These are phyloP conservation scores for Suillus placidus DNA, from an alignment of 768 basidiomycete genomes.

Conservation along the genomic window DNA sequence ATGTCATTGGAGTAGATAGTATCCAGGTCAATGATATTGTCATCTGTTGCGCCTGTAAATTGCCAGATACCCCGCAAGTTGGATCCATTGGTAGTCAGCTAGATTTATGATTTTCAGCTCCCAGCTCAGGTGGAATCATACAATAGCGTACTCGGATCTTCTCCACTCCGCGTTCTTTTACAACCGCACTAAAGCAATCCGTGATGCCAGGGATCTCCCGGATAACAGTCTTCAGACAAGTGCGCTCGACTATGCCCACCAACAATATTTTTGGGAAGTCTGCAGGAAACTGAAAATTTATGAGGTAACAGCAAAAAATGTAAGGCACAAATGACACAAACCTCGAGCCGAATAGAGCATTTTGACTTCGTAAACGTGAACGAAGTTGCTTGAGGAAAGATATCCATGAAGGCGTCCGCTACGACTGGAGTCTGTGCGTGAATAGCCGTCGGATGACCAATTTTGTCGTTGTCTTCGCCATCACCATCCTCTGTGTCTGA, in stretches of 20 bases:
- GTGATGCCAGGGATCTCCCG: slow-evolving; percentile 89
- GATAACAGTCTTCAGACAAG: slow-evolving; percentile 81
- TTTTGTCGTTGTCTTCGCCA: slow-evolving; percentile 23
- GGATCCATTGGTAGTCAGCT: slow-evolving; percentile 91
- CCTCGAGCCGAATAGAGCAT: slow-evolving; percentile 85
- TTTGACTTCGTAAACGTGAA: slow-evolving; percentile 68
- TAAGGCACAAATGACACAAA: slow-evolving; percentile 32
- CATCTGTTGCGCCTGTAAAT: slow-evolving; percentile 54
- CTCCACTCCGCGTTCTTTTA: slow-evolving; percentile 58
- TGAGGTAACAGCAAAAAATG: slow-evolving; percentile 4
- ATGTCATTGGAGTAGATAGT: slow-evolving; percentile 94
- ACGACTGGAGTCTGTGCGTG: slow-evolving; percentile 46
- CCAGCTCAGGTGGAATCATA: background rate
- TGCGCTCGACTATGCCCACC: slow-evolving; percentile 89
- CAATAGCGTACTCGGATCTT: slow-evolving; percentile 43
- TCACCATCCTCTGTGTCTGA: slow-evolving; percentile 47
- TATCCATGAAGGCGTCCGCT: slow-evolving; percentile 54
- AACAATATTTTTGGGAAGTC: slow-evolving; percentile 92
- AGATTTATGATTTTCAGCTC: slow-evolving; percentile 11
- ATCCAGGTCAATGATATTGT: slow-evolving; percentile 72
- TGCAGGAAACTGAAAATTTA: slow-evolving; percentile 68
- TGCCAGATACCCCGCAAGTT: slow-evolving; percentile 91
- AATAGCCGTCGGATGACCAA: slow-evolving; percentile 33
- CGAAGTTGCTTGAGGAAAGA: slow-evolving; percentile 66
- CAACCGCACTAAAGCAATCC: slow-evolving; percentile 71